These are phyloP conservation scores for Erythrophleum ivorense DNA, from an alignment of 331 rosid species.

Conservation along the genomic window DNA sequence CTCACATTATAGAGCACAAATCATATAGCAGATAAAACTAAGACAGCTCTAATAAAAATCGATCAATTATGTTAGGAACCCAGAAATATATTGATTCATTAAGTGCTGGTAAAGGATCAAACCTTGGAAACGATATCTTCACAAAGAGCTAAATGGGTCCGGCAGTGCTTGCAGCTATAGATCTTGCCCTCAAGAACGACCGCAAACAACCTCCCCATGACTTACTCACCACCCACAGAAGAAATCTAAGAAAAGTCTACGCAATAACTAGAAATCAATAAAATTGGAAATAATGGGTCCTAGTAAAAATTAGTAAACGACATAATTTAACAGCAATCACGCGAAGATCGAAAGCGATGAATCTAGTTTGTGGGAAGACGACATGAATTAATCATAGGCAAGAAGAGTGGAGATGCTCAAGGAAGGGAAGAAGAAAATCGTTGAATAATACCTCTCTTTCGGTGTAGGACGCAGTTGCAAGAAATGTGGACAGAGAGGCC, in stretches of 20 bases:
- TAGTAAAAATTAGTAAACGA: constrained; percentile 30
- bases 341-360: constrained; percentile 18
- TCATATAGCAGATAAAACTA: background rate
- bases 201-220: constrained; percentile 85
- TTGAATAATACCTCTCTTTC: constrained; percentile 48
- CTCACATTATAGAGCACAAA: background rate
- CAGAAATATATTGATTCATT: constrained; percentile 18
- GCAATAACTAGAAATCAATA: constrained; percentile 2
- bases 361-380: background rate
- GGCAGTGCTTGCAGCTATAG: constrained; percentile 88
- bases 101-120: constrained; percentile 32
- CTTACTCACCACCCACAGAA: constrained; percentile 11
- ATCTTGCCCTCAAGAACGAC: constrained; percentile 78
- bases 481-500: constrained; percentile 49
- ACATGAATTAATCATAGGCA: constrained; percentile 2
- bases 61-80: constrained; percentile 5
- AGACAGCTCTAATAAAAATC: constrained; percentile 26
- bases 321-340: background rate
- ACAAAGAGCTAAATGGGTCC: constrained; percentile 75
- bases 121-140: constrained; percentile 84
- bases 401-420: constrained; percentile 5
- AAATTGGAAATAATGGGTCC: constrained; percentile 38
- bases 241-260: background rate
- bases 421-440: constrained; percentile 31
- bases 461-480: constrained; percentile 44